phyloP scores from a whole-genome alignment of 306 rosid genomes.

The Oxytropis ochrocephala region DNA sequence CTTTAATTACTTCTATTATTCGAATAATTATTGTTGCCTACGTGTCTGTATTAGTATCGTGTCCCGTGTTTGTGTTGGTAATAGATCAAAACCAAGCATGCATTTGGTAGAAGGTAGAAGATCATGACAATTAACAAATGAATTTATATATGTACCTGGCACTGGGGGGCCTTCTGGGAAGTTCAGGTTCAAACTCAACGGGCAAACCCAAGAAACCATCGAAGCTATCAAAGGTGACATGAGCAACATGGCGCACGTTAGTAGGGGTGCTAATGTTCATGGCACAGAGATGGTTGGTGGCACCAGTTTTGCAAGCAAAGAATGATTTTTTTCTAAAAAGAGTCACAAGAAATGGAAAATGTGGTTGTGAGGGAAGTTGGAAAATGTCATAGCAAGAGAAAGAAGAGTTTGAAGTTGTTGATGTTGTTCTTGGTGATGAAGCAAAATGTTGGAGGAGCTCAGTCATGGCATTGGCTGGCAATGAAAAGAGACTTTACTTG shows the following conservation, averaged over 20 bases:
- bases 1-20: too few species aligned
- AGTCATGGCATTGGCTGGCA: constrained; percentile 70
- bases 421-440: constrained; percentile 24
- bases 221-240: constrained; percentile 90
- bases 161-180: constrained; percentile 87
- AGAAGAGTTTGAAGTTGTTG: constrained; percentile 17
- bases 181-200: constrained; percentile 80
- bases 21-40: too few species aligned
- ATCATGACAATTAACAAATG: not conserved
- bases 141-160: constrained; percentile 44
- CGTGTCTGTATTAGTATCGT: too few species aligned
- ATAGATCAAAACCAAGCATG: not conserved
- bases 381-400: constrained; percentile 35
- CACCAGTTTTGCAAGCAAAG: constrained; percentile 29
- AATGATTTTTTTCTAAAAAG: constrained; percentile 62
- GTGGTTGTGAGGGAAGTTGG: constrained; percentile 22
- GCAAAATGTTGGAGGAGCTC: constrained; percentile 63
- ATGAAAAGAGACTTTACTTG: constrained; percentile 41
- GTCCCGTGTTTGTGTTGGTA: too few species aligned
- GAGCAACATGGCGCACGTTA: constrained; percentile 86
- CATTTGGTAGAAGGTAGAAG: not conserved
- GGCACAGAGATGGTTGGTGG: constrained; percentile 30
- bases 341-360: constrained; percentile 54
- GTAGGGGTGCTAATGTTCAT: constrained; percentile 85
- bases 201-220: constrained; percentile 97